Evolutionary conservation across 2,329 filamentous ascomycete genomes (phyloP).

Genomic region (Botrytis deweyae): DNA sequence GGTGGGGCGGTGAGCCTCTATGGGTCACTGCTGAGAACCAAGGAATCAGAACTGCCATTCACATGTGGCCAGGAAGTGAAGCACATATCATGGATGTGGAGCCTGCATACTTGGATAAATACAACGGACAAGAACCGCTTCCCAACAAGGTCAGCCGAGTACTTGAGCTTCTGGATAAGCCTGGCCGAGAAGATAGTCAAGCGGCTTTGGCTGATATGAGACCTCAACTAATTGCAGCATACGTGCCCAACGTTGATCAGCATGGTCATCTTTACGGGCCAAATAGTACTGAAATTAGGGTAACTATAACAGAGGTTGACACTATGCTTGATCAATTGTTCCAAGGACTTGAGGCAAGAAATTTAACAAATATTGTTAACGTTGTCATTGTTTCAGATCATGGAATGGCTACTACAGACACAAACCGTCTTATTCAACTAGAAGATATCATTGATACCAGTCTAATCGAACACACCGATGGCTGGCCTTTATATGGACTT

Average conservation of each 20-base stretch:
- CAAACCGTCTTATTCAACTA: conserved; percentile 76
- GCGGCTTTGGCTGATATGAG: conserved; percentile 55
- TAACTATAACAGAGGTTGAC: conserved; percentile 78
- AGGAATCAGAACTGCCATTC: conserved; percentile 75
- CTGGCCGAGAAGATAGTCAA: conserved; percentile 63
- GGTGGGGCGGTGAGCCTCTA: conserved; percentile 93
- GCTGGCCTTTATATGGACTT: conserved; percentile 90
- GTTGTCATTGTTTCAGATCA: conserved; percentile 96
- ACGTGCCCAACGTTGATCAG: conserved; percentile 87
- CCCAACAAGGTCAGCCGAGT: conserved; percentile 75
- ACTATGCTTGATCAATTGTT: conserved; percentile 77
- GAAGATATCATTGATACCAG: conserved; percentile 81
- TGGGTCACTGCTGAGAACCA: conserved; percentile 91
- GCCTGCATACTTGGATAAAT: conserved; percentile 80
- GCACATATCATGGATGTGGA: conserved; percentile 75
- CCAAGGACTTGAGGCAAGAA: conserved; percentile 72
- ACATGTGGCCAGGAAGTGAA: conserved; percentile 99
- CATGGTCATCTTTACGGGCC: conserved; percentile 88
- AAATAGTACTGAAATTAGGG: conserved; percentile 86
- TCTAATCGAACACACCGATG: conserved; percentile 81
- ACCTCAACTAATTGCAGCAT: conserved; percentile 89
- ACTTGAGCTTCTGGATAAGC: conserved; percentile 79
- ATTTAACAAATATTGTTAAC: conserved; percentile 87
- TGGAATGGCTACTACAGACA: conserved; percentile 93
- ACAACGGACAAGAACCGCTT: conserved; percentile 73